Evolutionary conservation across 768 basidiomycete genomes (phyloP).

Genomic region (Termitomyces sp.): DNA sequence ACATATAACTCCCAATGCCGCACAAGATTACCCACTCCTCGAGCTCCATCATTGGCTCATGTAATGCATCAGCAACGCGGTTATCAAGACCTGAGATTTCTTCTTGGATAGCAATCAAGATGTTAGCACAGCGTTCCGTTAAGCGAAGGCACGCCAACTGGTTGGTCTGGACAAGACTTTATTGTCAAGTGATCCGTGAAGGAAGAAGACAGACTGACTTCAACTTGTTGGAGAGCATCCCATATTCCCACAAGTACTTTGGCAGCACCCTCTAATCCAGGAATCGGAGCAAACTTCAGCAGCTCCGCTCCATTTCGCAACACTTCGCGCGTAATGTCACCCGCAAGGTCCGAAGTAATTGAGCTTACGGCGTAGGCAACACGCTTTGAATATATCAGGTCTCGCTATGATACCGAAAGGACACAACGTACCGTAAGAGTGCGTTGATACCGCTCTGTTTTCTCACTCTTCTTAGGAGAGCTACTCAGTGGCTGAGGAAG

Average conservation of each 20-base stretch:
- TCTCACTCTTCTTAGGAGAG: slow-evolving; percentile 1
- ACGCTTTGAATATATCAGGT: slow-evolving; percentile 16
- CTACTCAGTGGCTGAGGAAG: not conserved
- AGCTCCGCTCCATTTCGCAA: slow-evolving; percentile 27
- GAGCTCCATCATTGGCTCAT: slow-evolving; percentile 42
- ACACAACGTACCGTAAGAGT: not conserved
- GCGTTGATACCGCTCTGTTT: slow-evolving; percentile 1
- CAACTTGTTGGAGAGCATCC: slow-evolving; percentile 53
- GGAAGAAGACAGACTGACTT: slow-evolving; percentile 33
- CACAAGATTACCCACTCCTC: slow-evolving; percentile 32
- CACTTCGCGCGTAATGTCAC: slow-evolving; percentile 30
- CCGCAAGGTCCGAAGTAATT: slow-evolving; percentile 25
- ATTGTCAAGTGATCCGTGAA: not conserved
- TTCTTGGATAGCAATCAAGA: slow-evolving; percentile 51
- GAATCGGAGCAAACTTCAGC: slow-evolving; percentile 42
- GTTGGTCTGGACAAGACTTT: slow-evolving; percentile 43
- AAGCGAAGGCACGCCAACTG: slow-evolving; percentile 64
- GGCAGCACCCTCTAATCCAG: slow-evolving; percentile 45
- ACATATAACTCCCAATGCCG: not conserved
- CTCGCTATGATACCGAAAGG: no score
- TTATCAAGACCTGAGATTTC: slow-evolving; percentile 54
- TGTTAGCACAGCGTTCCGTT: slow-evolving; percentile 65
- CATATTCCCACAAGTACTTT: slow-evolving; percentile 53
- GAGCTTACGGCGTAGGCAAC: slow-evolving; percentile 25
- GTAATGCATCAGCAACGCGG: slow-evolving; percentile 39